phyloP scores from a whole-genome alignment of 2,329 filamentous ascomycete species.

The Pseudogymnoascus pannorum region DNA sequence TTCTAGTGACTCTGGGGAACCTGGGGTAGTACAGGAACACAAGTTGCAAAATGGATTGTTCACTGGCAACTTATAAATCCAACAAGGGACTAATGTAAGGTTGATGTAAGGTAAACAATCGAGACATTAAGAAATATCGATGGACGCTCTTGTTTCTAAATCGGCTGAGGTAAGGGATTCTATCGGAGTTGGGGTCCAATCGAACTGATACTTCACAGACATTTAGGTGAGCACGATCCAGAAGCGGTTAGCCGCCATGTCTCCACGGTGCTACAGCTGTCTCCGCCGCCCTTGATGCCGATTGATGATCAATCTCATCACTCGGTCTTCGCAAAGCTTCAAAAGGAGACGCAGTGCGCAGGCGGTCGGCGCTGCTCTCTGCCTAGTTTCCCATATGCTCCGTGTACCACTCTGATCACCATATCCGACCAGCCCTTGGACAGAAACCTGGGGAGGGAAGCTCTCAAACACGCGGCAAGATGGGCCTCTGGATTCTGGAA shows the following conservation, averaged over 20 bases:
- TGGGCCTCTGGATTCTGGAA: slow-evolving; percentile 70
- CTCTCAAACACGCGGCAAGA: slow-evolving; percentile 28
- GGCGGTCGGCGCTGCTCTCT: slow-evolving; percentile 5
- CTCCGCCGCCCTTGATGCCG: not conserved
- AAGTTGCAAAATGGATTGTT: not conserved
- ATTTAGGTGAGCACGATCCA: not conserved
- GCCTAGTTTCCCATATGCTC: not conserved
- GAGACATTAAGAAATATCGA: not conserved
- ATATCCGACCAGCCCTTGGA: slow-evolving; percentile 8
- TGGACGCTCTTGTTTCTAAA: not conserved
- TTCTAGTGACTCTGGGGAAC: slow-evolving; percentile 2
- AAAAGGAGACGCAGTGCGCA: not conserved
- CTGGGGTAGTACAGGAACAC: not conserved
- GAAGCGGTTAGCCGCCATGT: not conserved
- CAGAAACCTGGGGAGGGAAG: not conserved
- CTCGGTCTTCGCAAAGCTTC: not conserved
- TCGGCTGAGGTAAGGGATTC: not conserved
- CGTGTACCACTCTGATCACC: not conserved
- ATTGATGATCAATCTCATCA: slow-evolving; percentile 1
- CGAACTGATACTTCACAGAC: not conserved
- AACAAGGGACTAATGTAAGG: not conserved
- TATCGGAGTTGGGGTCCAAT: not conserved
- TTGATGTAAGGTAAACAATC: not conserved
- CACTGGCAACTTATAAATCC: not conserved
- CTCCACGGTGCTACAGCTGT: not conserved